Evolutionary conservation across 257 asterid genomes (phyloP).

Genomic region (Nicotiana obtusifolia): DNA sequence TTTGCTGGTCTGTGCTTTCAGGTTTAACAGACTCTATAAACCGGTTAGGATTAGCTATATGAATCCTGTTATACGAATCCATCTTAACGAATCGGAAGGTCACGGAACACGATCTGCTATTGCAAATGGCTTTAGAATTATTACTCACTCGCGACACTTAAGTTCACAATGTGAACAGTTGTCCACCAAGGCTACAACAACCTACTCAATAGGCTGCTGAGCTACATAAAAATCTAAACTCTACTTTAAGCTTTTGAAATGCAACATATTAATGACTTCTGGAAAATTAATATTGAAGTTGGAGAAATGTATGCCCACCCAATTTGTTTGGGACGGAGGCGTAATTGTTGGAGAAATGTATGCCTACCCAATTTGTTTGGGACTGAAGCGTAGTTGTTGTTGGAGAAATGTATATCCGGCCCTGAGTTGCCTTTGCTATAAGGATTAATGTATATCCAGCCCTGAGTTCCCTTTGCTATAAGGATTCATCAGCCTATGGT

Average conservation of each 20-base stretch:
- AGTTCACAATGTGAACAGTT: background rate
- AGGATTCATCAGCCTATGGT: slow-evolving; percentile 32
- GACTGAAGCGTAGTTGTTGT: too few species aligned
- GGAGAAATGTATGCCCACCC: background rate
- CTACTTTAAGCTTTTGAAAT: background rate
- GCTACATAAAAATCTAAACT: background rate
- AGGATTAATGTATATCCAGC: too few species aligned
- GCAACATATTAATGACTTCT: background rate
- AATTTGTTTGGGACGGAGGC: too few species aligned
- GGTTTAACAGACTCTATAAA: too few species aligned
- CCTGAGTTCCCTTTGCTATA: slow-evolving; percentile 6
- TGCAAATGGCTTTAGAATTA: background rate
- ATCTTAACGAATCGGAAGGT: background rate
- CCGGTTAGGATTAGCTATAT: background rate
- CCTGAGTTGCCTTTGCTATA: background rate
- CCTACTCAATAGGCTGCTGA: background rate
- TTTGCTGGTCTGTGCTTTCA: too few species aligned
- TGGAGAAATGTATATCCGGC: background rate
- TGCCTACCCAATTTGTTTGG: too few species aligned
- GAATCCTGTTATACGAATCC: background rate
- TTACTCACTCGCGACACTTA: background rate
- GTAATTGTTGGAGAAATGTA: too few species aligned
- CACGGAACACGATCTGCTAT: background rate
- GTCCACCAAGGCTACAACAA: background rate
- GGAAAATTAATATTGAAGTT: background rate